Conservation (phyloP, 1,284 basidiomycete species). For the Rhodotorula sp. region DNA sequence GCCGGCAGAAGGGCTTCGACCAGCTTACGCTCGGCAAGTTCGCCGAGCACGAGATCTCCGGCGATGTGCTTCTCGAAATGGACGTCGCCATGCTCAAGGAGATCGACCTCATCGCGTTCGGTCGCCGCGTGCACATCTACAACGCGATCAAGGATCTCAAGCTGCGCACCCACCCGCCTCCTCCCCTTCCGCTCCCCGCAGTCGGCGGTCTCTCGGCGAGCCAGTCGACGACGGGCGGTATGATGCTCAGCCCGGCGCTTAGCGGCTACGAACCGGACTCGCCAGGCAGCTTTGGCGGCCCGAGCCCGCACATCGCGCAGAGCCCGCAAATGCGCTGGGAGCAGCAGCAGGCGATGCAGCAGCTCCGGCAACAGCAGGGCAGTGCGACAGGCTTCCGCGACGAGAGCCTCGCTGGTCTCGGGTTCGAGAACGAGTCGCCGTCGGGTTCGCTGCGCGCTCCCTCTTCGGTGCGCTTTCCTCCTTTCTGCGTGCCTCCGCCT, state of each 20-base stretch:
- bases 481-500: not conserved
- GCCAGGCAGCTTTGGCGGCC: constrained; percentile 4
- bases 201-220: not conserved
- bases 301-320: constrained; percentile 1
- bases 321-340: constrained; percentile 19
- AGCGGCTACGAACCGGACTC: constrained; percentile 25
- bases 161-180: constrained; percentile 60
- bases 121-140: constrained; percentile 88
- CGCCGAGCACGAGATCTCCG: constrained; percentile 94
- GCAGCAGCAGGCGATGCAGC: not conserved
- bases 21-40: constrained; percentile 80
- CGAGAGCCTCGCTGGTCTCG: constrained; percentile 20
- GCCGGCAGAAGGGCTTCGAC: constrained; percentile 81
- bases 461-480: constrained; percentile 10
- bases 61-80: constrained; percentile 92
- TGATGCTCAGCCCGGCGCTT: constrained; percentile 13
- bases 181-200: constrained; percentile 58
- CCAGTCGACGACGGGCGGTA: constrained; percentile 7
- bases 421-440: constrained; percentile 25
- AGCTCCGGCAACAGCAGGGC: not conserved
- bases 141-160: constrained; percentile 88
- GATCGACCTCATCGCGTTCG: constrained; percentile 90
- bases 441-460: constrained; percentile 14
- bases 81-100: constrained; percentile 93
- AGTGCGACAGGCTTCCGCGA: too few species aligned